Evolutionary conservation across 1,284 basidiomycete species (phyloP), one percentile per base, ranked within the genome.

Genomic region (Exobasidium cylindrosporum): DNA sequence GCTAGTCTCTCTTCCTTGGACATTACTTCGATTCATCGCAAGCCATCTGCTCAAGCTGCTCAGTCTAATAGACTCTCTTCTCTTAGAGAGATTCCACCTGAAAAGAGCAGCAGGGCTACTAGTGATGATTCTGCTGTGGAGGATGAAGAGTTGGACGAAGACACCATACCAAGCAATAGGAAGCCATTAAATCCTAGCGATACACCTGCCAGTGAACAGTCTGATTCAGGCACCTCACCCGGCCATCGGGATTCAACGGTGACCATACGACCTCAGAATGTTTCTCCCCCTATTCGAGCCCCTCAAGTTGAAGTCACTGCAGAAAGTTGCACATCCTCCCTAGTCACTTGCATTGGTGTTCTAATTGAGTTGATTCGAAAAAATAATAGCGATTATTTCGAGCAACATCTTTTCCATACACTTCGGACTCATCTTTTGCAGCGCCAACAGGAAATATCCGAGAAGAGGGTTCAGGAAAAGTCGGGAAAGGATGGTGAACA

Each of bases 381-480:
- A 81, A 98, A 98, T 82, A 98, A 98, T 81, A 95, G 93, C 57
- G 95, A 99, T 80, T 97, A 94, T 80, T 95, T 96, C 77, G 96
- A 99, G 82, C 95, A 94, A 14, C 96, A 95, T 80, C 85, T 97
- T n/a, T 96, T 97, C 82, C 92, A 97, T 79, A 93, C 91, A 0
- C 82, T 97, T 47, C 88, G 93, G 54, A 92, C 94, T 78, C 86
- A 91, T 53, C 85, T 97, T 30, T 92, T 96, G 67, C 87, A 88
- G 62, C 85, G 92, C 4, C 90, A 92, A 74, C 90, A 92, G 69
- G 87, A 89, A 55, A 79, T 78, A 13, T 65, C 69, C 0, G 73
- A 73, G 43, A 67, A 65, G 45, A 64, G 69, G 10, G 62, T 69
- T 26, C 49, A 43, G 30, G 66, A 56, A 43, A 32, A 58, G 21